phyloP scores from a whole-genome alignment of 108 stramenopile species.

The Skeletonema costatum region DNA sequence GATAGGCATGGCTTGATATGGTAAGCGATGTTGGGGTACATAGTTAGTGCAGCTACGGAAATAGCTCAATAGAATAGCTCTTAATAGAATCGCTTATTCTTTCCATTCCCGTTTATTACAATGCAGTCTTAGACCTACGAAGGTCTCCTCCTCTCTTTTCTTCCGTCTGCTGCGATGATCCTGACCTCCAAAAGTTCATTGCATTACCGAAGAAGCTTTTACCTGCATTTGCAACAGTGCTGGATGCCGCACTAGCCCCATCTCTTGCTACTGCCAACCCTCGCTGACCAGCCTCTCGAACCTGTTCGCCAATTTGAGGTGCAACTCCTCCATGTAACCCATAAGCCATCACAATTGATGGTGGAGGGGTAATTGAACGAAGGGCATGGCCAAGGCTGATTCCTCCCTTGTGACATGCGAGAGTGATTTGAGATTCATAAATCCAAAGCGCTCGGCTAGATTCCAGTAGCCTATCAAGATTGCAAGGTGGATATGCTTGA shows the following conservation, averaged over 20 bases:
- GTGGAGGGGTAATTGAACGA: constrained; percentile 66
- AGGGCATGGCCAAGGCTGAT: constrained; percentile 73
- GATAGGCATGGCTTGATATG: background rate
- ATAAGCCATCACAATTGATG: constrained; percentile 80
- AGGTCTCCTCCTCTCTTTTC: constrained; percentile 2
- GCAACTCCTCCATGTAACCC: constrained; percentile 69
- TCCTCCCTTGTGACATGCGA: constrained; percentile 80
- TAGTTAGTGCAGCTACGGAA: background rate
- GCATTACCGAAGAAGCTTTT: constrained; percentile 49
- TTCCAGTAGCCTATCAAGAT: constrained; percentile 75
- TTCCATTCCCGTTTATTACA: constrained; percentile 3
- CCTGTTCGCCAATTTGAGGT: constrained; percentile 40
- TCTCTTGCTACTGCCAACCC: constrained; percentile 47
- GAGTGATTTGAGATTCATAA: constrained; percentile 83
- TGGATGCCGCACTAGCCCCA: constrained; percentile 45
- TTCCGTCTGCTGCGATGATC: background rate
- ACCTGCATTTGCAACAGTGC: constrained; percentile 46
- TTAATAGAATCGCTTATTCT: background rate
- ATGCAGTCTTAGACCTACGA: constrained; percentile 12
- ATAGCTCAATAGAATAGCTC: background rate
- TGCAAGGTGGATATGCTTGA: constrained; percentile 76
- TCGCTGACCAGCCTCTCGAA: constrained; percentile 39
- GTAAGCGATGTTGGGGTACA: too few species aligned
- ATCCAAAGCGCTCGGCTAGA: constrained; percentile 79
- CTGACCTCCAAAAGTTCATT: constrained; percentile 38